Base-by-base conservation (phyloP, 306 rosid species). In the Medicago ruthenica region DNA sequence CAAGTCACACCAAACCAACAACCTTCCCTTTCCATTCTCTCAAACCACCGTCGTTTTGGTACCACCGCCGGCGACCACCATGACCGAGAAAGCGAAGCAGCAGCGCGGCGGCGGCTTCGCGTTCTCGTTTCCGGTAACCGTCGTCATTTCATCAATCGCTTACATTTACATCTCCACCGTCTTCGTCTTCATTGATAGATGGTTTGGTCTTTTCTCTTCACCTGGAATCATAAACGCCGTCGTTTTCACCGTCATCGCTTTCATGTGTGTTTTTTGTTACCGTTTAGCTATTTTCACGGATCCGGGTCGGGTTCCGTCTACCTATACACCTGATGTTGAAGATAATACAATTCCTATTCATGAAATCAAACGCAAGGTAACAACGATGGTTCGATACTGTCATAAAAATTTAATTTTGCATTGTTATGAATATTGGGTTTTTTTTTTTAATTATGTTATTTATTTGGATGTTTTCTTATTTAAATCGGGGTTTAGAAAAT, bases 281-380 rank as follows among this genome's bases (percentile, higher is more conserved):
- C 68, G 88, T 51, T 14, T 71, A 21, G 86, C 96, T 39, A 83
- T 92, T 14, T 67, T 57, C 63, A 70, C 86, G 57, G 99, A 95
- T 89, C 99, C 99, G 27, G 99, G 99, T 79, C 83, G 88, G 77
- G 97, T 92, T 18, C 97, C 97, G 6, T 58, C 93, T 70, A 82
- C 92, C 1, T 95, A 84, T 70, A 42, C 79, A 66, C 99, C 99
- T 36, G 97, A 95, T 76, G 76, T 92, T 8, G 97, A 95, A 74
- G 97, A 92, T 51, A 22, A 61, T 22, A 82, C 79, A 21, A 85
- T 61, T 77, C 92, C 96, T 50, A 70, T 92, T 18, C 99, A 95
- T 57, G 99, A 95, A 86, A 95, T 92, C 91, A 95, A 95, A 88
- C 97, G 99, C 79, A 95, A 95, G 98, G 98, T 65, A 65, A 63